Evolutionary conservation across 345 rosid genomes (phyloP), one percentile per base, ranked within the genome.

Genomic region (Chamaenerion angustifolium): DNA sequence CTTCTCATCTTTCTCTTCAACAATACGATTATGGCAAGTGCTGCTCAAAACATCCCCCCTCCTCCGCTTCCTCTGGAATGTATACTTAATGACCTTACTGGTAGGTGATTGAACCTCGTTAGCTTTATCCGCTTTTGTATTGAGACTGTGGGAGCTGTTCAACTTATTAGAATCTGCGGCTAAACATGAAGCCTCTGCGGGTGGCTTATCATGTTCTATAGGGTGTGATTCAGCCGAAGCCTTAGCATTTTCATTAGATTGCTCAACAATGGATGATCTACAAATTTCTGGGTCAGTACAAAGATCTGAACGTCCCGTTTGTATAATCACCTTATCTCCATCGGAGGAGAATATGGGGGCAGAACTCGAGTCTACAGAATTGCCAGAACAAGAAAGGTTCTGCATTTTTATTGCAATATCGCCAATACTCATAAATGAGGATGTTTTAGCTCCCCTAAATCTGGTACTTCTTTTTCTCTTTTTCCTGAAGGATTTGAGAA

Each of bases 21-120:
- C 12, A 6, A 63, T 50, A 18, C 72, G 65, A 51, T 62, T 67
- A 31, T 74, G 71, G 52, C 78, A 82, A 40, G 71, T 57, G 56
- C 77, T 80, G 74, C 69, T 69, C 56, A 60, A 52, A 57, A 55
- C 59, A 51, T 76, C 86, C 84, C 64, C 86, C 82, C 65, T 80
- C 76, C 70, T 82, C 52, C 88, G 70, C 68, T 82, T 82, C 66
- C 95, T 82, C 63, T 65, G 63, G 72, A 86, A 86, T 18, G 93
- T 86, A 71, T 76, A 56, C 59, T 40, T 81, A 40, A 84, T 70
- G 62, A 74, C 64, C 61, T 72, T 74, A 51, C 56, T 76, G 76
- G 73, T 76, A 72, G 54, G 18, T n/a, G 43, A 27, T 35, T 50
- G 59, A 66, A 71, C 18, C 56, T 49, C 64, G 55, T 70, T 75